Base-by-base conservation (phyloP, 2,329 filamentous ascomycete genomes). In the Fusarium domesticum region DNA sequence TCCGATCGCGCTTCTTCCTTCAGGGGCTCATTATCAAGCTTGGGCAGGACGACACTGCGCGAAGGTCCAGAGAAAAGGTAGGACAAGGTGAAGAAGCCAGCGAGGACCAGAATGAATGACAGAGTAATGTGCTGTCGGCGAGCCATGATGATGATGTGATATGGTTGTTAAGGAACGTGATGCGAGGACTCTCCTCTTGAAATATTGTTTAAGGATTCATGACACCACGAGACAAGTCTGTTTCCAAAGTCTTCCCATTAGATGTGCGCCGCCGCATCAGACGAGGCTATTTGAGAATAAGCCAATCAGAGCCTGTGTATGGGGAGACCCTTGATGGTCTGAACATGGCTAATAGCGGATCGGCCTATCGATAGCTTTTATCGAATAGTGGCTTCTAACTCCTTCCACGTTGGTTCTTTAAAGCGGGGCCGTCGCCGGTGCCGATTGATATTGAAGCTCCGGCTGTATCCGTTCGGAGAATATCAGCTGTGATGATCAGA, bases 41-140 rank as follows among this genome's bases (percentile, higher is more conserved):
- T 40, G 23, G 54, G 45, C 4, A 28, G 23, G 36, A 48, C 30
- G 23, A 43, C 35, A 45, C 42, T 43, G 38, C 48, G 50, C 18
- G 51, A 50, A 31, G 64, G 64, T 51, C 77, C 72, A 42, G 81
- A 77, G 54, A 83, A 77, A 51, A 79, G 71, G 53, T 84, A 77
- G 32, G 78, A 76, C 45, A 87, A 54, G 58, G 78, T 74, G 42
- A 80, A 69, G 58, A 84, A 74, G 49, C 77, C 66, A 46, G 76
- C 69, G 54, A 81, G 70, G 53, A 74, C 73, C 53, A 84, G 59
- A 37, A 81, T 61, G 50, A 84, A 59, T 38, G 77, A 68, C 53
- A 78, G 60, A 20, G 78, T 70, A 46, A 83, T 63, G 55, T 80
- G 75, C 51, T 73, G 71, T 50, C 73, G 66, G 34, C 78, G 74